phyloP scores from a whole-genome alignment of 768 basidiomycete genomes.

The Lyophyllum semitale region DNA sequence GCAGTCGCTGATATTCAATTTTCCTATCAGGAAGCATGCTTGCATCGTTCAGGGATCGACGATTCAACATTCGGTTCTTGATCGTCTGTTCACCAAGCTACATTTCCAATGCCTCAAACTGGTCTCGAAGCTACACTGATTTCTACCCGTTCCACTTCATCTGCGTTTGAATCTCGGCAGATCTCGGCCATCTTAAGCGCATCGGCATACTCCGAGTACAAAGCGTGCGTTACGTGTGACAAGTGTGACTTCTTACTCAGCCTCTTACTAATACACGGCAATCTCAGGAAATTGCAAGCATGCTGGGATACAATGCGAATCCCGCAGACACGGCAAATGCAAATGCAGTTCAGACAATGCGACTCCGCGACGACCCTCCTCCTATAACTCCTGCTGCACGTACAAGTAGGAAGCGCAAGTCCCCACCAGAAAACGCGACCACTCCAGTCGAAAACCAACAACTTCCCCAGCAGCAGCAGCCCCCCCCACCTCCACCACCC shows the following conservation, averaged over 20 bases:
- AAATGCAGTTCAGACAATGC: conserved; percentile 41
- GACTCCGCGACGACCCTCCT: conserved; percentile 62
- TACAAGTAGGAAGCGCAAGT: conserved; percentile 65
- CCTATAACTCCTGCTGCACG: conserved; percentile 45
- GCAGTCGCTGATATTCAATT: no score
- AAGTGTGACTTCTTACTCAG: conserved; percentile 35
- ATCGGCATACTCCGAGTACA: conserved; percentile 17
- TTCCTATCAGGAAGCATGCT: no score
- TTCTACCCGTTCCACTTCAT: no score
- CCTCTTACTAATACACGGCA: conserved; percentile 50
- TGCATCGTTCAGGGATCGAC: no score
- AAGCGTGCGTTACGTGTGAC: conserved; percentile 9
- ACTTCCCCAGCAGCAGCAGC: conserved; percentile 31
- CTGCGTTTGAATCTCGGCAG: no score
- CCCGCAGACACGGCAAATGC: conserved; percentile 13
- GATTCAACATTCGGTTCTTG: no score
- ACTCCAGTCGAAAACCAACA: conserved; percentile 21
- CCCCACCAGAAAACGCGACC: neutral
- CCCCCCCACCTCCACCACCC: conserved; percentile 27
- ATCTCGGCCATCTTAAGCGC: no score
- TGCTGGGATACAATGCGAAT: conserved; percentile 37
- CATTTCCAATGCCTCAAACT: no score
- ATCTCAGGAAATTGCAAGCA: conserved; percentile 24
- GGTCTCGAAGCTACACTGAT: no score
- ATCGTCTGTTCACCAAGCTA: no score